Evolutionary conservation across 192 early-diverging fungal species (phyloP), one percentile per base, ranked within the genome.

Genomic region (Entomortierella chlamydospora): DNA sequence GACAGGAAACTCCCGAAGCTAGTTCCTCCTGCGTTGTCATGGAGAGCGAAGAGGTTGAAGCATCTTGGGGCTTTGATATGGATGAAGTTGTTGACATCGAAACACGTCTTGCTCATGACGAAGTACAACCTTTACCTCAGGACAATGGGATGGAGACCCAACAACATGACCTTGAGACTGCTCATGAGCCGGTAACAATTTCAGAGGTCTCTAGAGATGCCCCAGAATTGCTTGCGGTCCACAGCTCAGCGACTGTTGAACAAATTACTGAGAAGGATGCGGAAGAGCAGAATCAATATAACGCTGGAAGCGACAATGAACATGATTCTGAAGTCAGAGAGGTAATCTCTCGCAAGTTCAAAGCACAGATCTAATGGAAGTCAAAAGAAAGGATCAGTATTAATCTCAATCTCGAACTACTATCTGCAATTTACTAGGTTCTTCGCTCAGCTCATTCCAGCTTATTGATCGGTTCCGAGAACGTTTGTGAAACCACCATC

Each of bases 31-130:
- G 2, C 0, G 18, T 43, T 41, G 41, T 8, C 22, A 42, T 47
- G 39, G 60, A 63, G 12, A 60, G 1, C 33, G 20, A 10, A 17
- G 61, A 64, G 1, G 45, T 59, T 0, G 70, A 64, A 37, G 42
- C 59, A 13, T 72, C 70, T 4, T 72, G 70, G 70, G 70, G 70
- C 18, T 72, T 72, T 64, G 70, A 64, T 50, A 57, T 57, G 70
- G 61, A 64, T 28, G 45, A 59, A 47, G 54, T 64, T 30, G 25
- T 72, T 29, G 60, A 56, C 18, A 30, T 56, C 17, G 64, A 66
- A 30, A 31, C 18, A 22, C 41, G 43, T 10, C 26, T 41, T 30
- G n/a, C 31, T 7, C n/a, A 54, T 3, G 39, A 45, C 30, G 20
- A 9, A 31, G 12, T 47, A 20, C 5, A 47, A 3, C 8, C 4